Base-by-base conservation (phyloP, 192 early-diverging fungal genomes). In the Podila verticillata region DNA sequence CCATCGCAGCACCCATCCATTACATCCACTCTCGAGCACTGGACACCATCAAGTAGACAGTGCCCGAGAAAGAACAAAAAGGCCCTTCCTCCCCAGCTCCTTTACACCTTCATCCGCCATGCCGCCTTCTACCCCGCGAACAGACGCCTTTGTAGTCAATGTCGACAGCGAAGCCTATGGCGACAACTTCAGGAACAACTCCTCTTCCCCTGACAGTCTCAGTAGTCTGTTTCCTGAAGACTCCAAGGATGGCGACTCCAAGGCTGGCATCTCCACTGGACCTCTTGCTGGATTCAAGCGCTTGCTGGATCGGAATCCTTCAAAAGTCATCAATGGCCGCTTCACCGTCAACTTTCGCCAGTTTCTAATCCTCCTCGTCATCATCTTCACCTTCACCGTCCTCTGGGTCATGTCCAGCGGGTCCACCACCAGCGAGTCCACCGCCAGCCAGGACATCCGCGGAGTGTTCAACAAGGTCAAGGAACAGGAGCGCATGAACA, bases 291-390 rank as follows among this genome's bases (percentile, higher is more conserved):
- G 61, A 7, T 29, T 80, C 5, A 67, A 72, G 56, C 58, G 57
- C n/a, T 65, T 80, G n/a, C 49, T 80, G n/a, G 62, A 72, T 26
- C 49, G 61, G 28, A 80, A 80, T 51, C 70, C 77, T 3, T 32
- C 77, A 17, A 61, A 68, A 15, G 77, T 80, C 19, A 56, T 80
- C 66, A 80, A 60, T 36, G 77, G 77, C 19, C 77, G 77, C 22
- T 80, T 72, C 47, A 68, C 77, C 15, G 60, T 80, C 66, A 80
- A 72, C 65, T 63, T 72, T 31, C 69, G 77, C 56, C 77, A 80
- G 66, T 19, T 80, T 7, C 51, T 80, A 12, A 26, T 67, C 48
- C 70, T 80, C 24, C 28, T 80, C 28, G 13, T 63, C 26, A 80
- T 80, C 31, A 13, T 80, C 7, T 49, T 63, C 29, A 36, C 36